A percentile compares a stretch with the other conserved stretches of the same genome.
phyloP scores from a whole-genome alignment of 1,139 yeast genomes.

The Zygosaccharomyces sapae region DNA sequence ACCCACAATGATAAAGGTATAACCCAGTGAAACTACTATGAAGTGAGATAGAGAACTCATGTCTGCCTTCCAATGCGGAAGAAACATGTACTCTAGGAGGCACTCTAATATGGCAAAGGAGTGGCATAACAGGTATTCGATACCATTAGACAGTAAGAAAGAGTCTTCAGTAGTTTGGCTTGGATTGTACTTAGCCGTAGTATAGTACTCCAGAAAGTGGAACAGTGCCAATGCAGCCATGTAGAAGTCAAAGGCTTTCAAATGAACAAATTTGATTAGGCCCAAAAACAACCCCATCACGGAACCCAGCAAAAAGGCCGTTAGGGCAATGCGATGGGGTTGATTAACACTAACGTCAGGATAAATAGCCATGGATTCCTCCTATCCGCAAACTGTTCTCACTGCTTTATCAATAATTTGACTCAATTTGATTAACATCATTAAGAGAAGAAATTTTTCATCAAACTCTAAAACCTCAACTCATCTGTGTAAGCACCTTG shows the following conservation, averaged over 20 bases:
- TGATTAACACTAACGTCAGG: slow-evolving; percentile 29
- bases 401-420: too few species aligned
- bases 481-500: slow-evolving; percentile 30
- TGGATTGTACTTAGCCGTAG: slow-evolving; percentile 74
- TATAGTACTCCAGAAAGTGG: slow-evolving; percentile 76
- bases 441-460: background rate
- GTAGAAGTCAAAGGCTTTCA: slow-evolving; percentile 46
- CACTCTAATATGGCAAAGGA: slow-evolving; percentile 48
- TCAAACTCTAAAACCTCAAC: background rate
- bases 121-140: slow-evolving; percentile 63
- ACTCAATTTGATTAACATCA: too few species aligned
- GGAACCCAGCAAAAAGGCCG: slow-evolving; percentile 42
- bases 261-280: slow-evolving; percentile 30
- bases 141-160: slow-evolving; percentile 70
- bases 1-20: slow-evolving; percentile 49
- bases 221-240: slow-evolving; percentile 53
- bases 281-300: slow-evolving; percentile 40
- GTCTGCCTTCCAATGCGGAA: slow-evolving; percentile 36
- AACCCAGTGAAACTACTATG: slow-evolving; percentile 42
- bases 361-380: background rate
- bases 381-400: background rate
- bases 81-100: slow-evolving; percentile 38
- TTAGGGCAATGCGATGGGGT: slow-evolving; percentile 39
- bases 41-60: slow-evolving; percentile 11
- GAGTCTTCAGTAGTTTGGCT: slow-evolving; percentile 67